phyloP scores from a whole-genome alignment of 2,329 filamentous ascomycete species.

The Clonostachys chloroleuca region DNA sequence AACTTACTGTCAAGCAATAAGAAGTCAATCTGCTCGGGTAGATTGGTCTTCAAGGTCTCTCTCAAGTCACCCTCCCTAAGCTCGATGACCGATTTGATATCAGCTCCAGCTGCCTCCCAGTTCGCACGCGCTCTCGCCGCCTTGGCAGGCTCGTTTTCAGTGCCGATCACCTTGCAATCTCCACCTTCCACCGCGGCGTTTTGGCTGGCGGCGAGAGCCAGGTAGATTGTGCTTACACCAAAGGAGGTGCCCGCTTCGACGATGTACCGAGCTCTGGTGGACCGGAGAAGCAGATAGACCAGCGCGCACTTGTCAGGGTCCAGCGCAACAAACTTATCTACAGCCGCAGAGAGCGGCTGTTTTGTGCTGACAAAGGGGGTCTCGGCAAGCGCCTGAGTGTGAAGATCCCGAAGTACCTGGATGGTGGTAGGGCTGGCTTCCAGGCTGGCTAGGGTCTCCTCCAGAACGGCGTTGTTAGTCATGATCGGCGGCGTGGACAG shows the following conservation, averaged over 20 bases:
- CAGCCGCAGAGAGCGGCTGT: too few species aligned
- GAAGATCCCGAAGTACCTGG: conserved; percentile 19
- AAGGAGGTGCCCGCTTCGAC: conserved; percentile 60
- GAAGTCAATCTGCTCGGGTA: conserved; percentile 48
- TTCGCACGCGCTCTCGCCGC: conserved; percentile 43
- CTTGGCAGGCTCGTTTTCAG: conserved; percentile 54
- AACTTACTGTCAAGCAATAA: conserved; percentile 57
- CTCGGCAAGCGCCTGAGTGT: conserved; percentile 21
- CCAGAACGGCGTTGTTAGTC: conserved; percentile 6
- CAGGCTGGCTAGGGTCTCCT: conserved; percentile 20
- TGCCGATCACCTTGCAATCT: conserved; percentile 44
- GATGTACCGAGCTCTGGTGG: conserved; percentile 41
- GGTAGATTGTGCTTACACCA: conserved; percentile 58
- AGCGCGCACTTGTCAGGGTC: conserved; percentile 54
- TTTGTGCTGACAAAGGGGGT: conserved; percentile 15
- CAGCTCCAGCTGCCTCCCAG: conserved; percentile 46
- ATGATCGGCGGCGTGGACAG: not conserved
- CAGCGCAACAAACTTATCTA: conserved; percentile 55
- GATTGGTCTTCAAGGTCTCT: conserved; percentile 40
- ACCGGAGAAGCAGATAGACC: conserved; percentile 47
- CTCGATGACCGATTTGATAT: conserved; percentile 46
- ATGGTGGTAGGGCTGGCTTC: conserved; percentile 15
- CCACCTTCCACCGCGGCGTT: conserved; percentile 25
- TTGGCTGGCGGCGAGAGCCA: conserved; percentile 50
- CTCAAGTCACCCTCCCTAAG: conserved; percentile 52